Conservation (phyloP, 208 protist genomes). For the Leishmania turanica region DNA sequence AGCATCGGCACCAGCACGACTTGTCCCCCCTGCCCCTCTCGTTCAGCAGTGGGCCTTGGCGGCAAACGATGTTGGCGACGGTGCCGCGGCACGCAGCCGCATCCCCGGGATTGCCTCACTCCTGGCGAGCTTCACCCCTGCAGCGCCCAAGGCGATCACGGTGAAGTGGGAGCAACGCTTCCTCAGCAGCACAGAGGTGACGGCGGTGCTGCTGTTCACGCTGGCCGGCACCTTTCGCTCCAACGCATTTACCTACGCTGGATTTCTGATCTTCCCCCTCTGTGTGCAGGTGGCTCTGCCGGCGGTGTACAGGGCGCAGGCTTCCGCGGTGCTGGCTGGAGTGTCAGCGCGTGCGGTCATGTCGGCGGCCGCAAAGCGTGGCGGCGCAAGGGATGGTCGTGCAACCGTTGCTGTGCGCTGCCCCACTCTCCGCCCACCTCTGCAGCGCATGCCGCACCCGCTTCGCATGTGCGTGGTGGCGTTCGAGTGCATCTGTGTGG, state of each 20-base stretch:
- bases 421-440: conserved; percentile 13
- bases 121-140: conserved; percentile 1
- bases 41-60: conserved; percentile 1
- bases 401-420: conserved; percentile 7
- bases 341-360: conserved; percentile 38
- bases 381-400: background rate
- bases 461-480: conserved; percentile 43
- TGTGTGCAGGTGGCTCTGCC: conserved; percentile 44
- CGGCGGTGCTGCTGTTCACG: conserved; percentile 53
- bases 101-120: conserved; percentile 4
- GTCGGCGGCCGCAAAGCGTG: background rate
- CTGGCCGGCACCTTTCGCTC: conserved; percentile 57
- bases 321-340: conserved; percentile 18
- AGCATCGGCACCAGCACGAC: background rate
- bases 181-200: conserved; percentile 16
- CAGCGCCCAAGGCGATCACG: background rate
- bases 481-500: conserved; percentile 43
- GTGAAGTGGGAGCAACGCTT: conserved; percentile 29
- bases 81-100: background rate
- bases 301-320: conserved; percentile 17
- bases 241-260: conserved; percentile 60
- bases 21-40: background rate
- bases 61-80: background rate
- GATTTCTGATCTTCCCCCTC: conserved; percentile 69
- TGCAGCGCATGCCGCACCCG: conserved; percentile 42